Base-by-base conservation (phyloP, 768 basidiomycete genomes). In the Suillus placidus region DNA sequence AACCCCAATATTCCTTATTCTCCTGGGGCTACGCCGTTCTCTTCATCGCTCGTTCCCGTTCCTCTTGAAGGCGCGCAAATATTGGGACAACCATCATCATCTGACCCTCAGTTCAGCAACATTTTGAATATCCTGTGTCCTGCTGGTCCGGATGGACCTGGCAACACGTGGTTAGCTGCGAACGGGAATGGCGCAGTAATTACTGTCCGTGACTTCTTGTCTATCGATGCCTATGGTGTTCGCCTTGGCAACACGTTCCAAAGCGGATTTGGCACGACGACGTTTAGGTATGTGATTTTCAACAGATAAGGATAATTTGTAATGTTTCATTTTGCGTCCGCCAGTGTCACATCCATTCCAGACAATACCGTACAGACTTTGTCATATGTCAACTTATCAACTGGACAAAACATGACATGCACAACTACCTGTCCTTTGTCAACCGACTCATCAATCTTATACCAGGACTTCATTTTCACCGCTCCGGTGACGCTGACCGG, bases 181-280 rank as follows among this genome's bases (percentile, higher is more conserved):
- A 89, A 94, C 72, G 88, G 86, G 23, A 87, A 81, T 34, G 79
- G 81, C 30, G 91, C 94, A 2, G 81, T 91, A 63, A 85, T 99
- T 69, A 94, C 91, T 35, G 81, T 94, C 52, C 83, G 90, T 65
- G 84, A 88, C n/a, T 93, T 90, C 73, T 80, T 87, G 34, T 90
- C 83, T 72, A 85, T 93, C 64, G 87, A 85, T 58, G 91, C 88
- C 4, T 88, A 83, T 64, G 97, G 97, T 6, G 74, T 98, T 57
- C 88, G 97, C 54, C 80, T 99, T 35, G 96, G 95, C 34, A 99
- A 99, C 79, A 96, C 95, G 9, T 93, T 97, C 77, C 83, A 89
- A 68, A 78, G 82, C 60, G 85, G 88, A 61, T 88, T 92, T 70
- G 91, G 95, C 49, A 97, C 97, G 1, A 92, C 87, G n/a, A 84